These are phyloP conservation scores for Coemansia reversa DNA, from an alignment of 192 early-diverging fungal species.

Conservation along the genomic window DNA sequence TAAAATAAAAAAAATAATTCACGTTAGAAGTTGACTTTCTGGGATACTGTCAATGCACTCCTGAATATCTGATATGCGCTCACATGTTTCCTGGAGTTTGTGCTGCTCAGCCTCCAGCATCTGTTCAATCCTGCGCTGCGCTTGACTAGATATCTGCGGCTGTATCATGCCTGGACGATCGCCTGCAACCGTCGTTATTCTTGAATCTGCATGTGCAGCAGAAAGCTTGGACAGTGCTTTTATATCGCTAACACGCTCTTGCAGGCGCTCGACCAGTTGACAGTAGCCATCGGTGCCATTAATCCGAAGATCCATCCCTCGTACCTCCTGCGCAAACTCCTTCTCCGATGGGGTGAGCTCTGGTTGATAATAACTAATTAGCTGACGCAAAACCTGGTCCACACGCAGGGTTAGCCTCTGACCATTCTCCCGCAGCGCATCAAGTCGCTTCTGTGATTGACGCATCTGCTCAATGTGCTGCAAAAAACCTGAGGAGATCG, in stretches of 20 bases:
- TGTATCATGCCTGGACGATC: constrained; percentile 1
- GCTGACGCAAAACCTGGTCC: constrained; percentile 62
- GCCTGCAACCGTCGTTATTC: constrained; percentile 9
- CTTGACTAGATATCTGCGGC: constrained; percentile 13
- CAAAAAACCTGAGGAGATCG: constrained; percentile 36
- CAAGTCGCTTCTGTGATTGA: constrained; percentile 45
- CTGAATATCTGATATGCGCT: constrained; percentile 35
- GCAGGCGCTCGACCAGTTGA: constrained; percentile 24
- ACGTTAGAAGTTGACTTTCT: constrained; percentile 3
- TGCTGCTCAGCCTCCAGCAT: constrained; percentile 31
- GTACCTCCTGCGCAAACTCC: constrained; percentile 29
- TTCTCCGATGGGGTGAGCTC: constrained; percentile 60
- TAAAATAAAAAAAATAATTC: neutral
- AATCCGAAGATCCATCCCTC: constrained; percentile 23
- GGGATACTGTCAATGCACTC: constrained; percentile 20
- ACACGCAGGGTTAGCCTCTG: constrained; percentile 53
- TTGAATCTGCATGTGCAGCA: constrained; percentile 5
- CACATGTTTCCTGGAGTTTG: constrained; percentile 22
- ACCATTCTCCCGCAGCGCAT: constrained; percentile 38
- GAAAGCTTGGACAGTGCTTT: constrained; percentile 9
- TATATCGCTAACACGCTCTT: constrained; percentile 34
- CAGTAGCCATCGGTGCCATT: constrained; percentile 30
- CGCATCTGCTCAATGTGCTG: constrained; percentile 47
- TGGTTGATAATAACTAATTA: constrained; percentile 63
- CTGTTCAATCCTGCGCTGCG: constrained; percentile 16